phyloP scores from a whole-genome alignment of 2,329 filamentous ascomycete species.

The Aspergillus sp. region DNA sequence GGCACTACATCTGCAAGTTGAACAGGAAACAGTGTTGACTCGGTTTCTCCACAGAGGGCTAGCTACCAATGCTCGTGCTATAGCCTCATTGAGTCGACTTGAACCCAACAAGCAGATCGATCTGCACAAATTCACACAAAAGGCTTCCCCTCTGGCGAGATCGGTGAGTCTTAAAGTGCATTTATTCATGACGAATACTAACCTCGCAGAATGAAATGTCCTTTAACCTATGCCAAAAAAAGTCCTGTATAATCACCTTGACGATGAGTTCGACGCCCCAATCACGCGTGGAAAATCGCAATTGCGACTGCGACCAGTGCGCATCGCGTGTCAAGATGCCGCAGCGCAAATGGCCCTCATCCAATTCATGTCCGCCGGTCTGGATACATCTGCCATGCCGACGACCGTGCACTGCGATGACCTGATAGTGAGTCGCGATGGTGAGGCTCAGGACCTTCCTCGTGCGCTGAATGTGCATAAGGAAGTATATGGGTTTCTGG shows the following conservation, averaged over 20 bases:
- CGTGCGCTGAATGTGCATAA: slow-evolving; percentile 92
- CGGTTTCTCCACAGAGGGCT: too few species aligned
- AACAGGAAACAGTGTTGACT: too few species aligned
- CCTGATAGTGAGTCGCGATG: slow-evolving; percentile 95
- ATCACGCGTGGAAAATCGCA: slow-evolving; percentile 95
- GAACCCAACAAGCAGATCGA: background rate
- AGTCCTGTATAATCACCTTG: slow-evolving; percentile 96
- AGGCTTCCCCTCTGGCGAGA: background rate
- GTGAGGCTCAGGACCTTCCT: slow-evolving; percentile 86
- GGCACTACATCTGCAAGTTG: too few species aligned
- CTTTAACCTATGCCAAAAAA: slow-evolving; percentile 94
- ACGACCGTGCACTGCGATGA: slow-evolving; percentile 98
- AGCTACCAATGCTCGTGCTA: background rate
- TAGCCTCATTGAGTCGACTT: background rate
- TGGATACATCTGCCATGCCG: slow-evolving; percentile 90
- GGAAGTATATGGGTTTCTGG: slow-evolving; percentile 97
- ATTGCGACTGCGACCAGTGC: slow-evolving; percentile 91
- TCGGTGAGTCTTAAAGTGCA: background rate
- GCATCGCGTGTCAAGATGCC: slow-evolving; percentile 98
- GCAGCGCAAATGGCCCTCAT: slow-evolving; percentile 99
- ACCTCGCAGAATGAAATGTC: slow-evolving; percentile 60
- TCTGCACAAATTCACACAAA: background rate
- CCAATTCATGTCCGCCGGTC: slow-evolving; percentile 98
- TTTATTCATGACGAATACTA: too few species aligned
- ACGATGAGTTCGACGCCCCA: slow-evolving; percentile 91